phyloP scores from a whole-genome alignment of 768 basidiomycete genomes.

The Tubosaeta brunneosetosa region DNA sequence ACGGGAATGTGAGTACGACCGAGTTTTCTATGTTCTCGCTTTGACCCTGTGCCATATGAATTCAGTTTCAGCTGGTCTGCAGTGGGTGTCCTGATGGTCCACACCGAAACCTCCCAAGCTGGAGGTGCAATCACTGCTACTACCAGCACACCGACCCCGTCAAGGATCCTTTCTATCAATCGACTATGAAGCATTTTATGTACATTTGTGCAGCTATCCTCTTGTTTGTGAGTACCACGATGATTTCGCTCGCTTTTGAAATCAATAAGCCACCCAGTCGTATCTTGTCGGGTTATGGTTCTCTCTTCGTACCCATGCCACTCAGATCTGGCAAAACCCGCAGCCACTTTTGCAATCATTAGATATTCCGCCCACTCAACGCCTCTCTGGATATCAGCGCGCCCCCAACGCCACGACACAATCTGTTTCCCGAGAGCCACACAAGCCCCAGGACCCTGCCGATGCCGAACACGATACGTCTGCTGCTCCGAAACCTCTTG shows the following conservation, averaged over 20 bases:
- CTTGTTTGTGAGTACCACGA: conserved; percentile 63
- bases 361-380: conserved; percentile 50
- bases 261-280: conserved; percentile 49
- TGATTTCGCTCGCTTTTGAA: neutral
- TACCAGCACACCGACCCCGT: conserved; percentile 94
- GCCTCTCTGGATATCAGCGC: conserved; percentile 65
- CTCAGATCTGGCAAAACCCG: conserved; percentile 99
- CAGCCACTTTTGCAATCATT: conserved; percentile 70
- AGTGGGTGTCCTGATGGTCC: conserved; percentile 60
- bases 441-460: conserved; percentile 43
- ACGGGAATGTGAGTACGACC: conserved; percentile 75
- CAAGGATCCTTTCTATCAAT: conserved; percentile 93
- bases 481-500: conserved; percentile 31
- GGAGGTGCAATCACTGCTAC: conserved; percentile 90
- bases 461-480: conserved; percentile 28
- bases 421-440: conserved; percentile 19
- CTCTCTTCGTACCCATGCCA: conserved; percentile 94
- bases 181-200: conserved; percentile 92
- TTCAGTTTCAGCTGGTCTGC: conserved; percentile 83
- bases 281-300: conserved; percentile 98
- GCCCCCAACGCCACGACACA: conserved; percentile 19
- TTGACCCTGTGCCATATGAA: conserved; percentile 14
- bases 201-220: conserved; percentile 92
- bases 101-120: conserved; percentile 35
- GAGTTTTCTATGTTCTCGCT: neutral